phyloP scores from a whole-genome alignment of 1,284 basidiomycete genomes.

The Hymenochaete sp. region DNA sequence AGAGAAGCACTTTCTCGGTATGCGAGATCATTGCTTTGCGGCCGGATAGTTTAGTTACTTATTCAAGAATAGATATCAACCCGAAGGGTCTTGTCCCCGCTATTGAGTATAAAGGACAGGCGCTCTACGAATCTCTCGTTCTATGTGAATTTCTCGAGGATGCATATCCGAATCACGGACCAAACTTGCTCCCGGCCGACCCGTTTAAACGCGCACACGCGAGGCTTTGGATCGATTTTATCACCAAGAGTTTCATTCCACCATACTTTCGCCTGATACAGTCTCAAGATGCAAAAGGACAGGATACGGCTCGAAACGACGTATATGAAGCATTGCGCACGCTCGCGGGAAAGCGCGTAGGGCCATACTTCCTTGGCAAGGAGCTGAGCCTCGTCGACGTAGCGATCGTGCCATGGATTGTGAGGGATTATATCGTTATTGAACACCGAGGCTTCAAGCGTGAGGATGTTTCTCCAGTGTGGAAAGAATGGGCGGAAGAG shows the following conservation, averaged over 20 bases:
- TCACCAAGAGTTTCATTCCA: slow-evolving; percentile 43
- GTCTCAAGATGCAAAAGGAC: slow-evolving; percentile 43
- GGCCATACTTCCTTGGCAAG: slow-evolving; percentile 52
- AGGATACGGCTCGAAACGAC: slow-evolving; percentile 37
- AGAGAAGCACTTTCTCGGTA: slow-evolving; percentile 50
- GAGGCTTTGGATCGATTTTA: slow-evolving; percentile 47
- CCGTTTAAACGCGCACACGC: slow-evolving; percentile 41
- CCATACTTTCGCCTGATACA: slow-evolving; percentile 44
- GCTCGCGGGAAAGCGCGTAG: slow-evolving; percentile 40
- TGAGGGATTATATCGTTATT: slow-evolving; percentile 38
- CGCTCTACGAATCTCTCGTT: slow-evolving; percentile 53
- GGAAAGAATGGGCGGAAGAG: slow-evolving; percentile 38
- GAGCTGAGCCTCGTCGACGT: slow-evolving; percentile 51
- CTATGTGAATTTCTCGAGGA: slow-evolving; percentile 58
- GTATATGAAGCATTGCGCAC: slow-evolving; percentile 38
- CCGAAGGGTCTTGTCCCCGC: slow-evolving; percentile 65
- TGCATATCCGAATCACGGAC: slow-evolving; percentile 38
- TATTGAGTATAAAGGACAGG: slow-evolving; percentile 45
- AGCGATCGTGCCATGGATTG: slow-evolving; percentile 50
- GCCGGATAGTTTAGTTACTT: neutral
- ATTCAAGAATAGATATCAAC: slow-evolving; percentile 41
- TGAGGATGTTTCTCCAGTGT: slow-evolving; percentile 35
- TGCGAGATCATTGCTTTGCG: no score
- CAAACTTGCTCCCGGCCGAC: slow-evolving; percentile 40
- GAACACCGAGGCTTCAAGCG: slow-evolving; percentile 44